Evolutionary conservation across 805 yeast species (phyloP), one percentile per base, ranked within the genome.

Genomic region (Candida cerambycidarum): DNA sequence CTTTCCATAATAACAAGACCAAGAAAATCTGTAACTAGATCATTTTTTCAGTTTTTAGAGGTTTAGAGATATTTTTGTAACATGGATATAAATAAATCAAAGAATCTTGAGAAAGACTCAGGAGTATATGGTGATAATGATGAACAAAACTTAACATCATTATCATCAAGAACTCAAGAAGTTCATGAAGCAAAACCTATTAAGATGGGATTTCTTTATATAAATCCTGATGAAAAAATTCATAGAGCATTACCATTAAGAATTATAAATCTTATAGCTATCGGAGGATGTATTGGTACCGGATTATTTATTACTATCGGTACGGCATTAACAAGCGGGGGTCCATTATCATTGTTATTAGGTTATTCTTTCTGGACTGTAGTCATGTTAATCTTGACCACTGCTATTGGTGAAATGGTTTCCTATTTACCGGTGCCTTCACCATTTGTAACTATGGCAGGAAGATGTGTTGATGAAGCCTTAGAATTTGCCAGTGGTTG

Each of bases 351-450:
- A 1, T 58, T 66, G 31, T 49, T 66, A 3, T 51, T 66, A 33
- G 52, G 64, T 1, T 65, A 63, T 47, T 30, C 53, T 23, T 63
- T 66, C 41, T 65, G 69, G 69, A 66, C 71, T 3, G 37, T 42
- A 12, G 54, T 63, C 11, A 62, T 65, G 35, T 53, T 65, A 45
- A 43, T 59, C 41, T 56, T 66, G 47, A 64, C 71, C n/a, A 62
- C 64, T 9, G 59, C 71, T 2, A 60, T 65, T 5, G 71, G 68
- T 8, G 71, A 66, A 48, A 65, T 65, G 71, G 71, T 65, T n/a
- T 61, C 63, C 14, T 66, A 54, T 43, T 48, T 65, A 45, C 71
- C 71, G 1, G 58, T 65, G 7, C 58, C 63, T 41, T 64, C 70
- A 4, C 71, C 71, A 1, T 66, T 66, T 32, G 54, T 66, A 33